phyloP scores from a whole-genome alignment of 805 yeast genomes.

The Barnettozyma botsteinii region DNA sequence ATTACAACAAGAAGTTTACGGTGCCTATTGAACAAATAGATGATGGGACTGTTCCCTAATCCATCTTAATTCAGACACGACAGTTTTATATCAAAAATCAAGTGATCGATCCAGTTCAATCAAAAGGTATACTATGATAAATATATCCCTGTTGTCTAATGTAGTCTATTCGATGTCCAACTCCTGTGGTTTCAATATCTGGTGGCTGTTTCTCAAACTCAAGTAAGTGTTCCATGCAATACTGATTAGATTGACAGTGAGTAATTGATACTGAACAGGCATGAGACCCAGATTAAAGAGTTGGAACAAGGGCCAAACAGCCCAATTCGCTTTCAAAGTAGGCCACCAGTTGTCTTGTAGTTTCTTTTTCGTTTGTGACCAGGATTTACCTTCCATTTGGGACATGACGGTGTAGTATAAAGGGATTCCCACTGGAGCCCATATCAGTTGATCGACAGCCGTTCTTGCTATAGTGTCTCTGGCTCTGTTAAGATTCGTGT shows the following conservation, averaged over 20 bases:
- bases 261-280: slow-evolving; percentile 64
- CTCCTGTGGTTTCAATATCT: too few species aligned
- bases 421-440: slow-evolving; percentile 78
- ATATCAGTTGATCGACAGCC: slow-evolving; percentile 61
- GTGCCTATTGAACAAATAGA: too few species aligned
- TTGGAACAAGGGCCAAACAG: slow-evolving; percentile 90
- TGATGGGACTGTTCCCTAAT: too few species aligned
- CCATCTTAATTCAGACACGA: too few species aligned
- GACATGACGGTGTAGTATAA: slow-evolving; percentile 66
- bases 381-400: slow-evolving; percentile 49
- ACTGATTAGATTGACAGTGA: slow-evolving; percentile 65
- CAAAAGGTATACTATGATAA: too few species aligned
- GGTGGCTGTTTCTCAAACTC: slow-evolving; percentile 46
- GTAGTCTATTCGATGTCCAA: slow-evolving; percentile 10
- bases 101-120: too few species aligned
- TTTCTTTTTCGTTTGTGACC: slow-evolving; percentile 36
- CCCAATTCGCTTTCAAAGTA: slow-evolving; percentile 72
- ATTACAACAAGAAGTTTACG: too few species aligned
- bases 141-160: too few species aligned
- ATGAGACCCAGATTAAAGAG: slow-evolving; percentile 66
- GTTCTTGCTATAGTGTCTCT: slow-evolving; percentile 45
- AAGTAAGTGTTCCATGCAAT: slow-evolving; percentile 82
- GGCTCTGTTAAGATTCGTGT: slow-evolving; percentile 17
- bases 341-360: slow-evolving; percentile 51
- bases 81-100: too few species aligned